phyloP scores from a whole-genome alignment of 441 rosid genomes.

The Lepidium campestre region DNA sequence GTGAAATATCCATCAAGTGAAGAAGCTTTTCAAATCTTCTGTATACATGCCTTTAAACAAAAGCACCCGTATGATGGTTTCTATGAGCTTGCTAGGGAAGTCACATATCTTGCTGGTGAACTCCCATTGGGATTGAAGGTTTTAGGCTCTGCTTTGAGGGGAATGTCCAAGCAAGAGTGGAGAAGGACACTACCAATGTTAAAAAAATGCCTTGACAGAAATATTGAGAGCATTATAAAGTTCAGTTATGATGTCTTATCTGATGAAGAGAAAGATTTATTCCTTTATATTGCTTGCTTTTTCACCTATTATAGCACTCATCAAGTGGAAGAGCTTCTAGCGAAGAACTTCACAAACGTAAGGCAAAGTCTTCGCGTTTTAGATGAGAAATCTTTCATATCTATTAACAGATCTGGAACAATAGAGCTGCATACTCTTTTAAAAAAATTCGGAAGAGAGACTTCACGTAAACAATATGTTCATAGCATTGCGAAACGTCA shows the following conservation, averaged over 20 bases:
- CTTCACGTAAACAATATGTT: background rate
- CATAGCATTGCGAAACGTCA: background rate
- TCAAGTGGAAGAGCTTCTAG: background rate
- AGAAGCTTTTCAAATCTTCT: background rate
- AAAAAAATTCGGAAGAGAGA: background rate
- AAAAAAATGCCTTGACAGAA: background rate
- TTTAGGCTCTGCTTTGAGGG: background rate
- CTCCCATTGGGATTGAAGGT: background rate
- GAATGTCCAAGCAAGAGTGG: background rate
- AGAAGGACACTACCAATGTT: background rate
- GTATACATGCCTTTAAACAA: background rate
- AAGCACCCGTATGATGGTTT: background rate
- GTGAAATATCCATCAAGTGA: background rate
- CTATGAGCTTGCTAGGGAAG: background rate
- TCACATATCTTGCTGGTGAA: background rate
- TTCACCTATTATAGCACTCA: background rate
- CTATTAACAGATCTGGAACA: background rate
- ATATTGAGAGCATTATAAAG: background rate
- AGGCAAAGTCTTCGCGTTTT: background rate
- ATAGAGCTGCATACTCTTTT: background rate
- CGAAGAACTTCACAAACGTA: background rate
- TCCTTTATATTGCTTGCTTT: background rate
- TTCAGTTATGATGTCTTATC: background rate
- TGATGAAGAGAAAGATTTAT: background rate
- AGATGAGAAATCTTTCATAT: background rate